Percentiles rank a stretch among this genome's conserved stretches.
Conservation (phyloP, 202 grass and related monocot genomes). For the Brachypodium distachyon region DNA sequence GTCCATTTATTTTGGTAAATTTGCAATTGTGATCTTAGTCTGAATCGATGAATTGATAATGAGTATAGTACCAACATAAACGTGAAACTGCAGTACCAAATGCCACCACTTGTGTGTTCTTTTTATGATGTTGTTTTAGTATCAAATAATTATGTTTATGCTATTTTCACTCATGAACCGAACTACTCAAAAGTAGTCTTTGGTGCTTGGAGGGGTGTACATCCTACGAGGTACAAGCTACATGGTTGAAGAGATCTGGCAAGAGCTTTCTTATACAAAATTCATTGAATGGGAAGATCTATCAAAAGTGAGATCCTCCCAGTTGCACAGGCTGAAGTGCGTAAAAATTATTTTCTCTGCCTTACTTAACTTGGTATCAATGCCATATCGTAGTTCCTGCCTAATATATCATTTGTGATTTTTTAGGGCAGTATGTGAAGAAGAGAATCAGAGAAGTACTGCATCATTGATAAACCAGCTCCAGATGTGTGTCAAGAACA, state of each 20-base stretch:
- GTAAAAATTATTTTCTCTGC: slow-evolving; percentile 20
- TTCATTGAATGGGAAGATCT: slow-evolving; percentile 74
- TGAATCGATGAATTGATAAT: background rate
- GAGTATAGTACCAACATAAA: background rate
- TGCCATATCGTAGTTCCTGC: background rate
- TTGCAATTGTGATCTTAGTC: background rate
- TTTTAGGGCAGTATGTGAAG: slow-evolving; percentile 65
- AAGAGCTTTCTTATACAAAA: slow-evolving; percentile 79
- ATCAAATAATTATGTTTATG: background rate
- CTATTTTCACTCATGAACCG: slow-evolving; percentile 3
- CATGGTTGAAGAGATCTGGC: slow-evolving; percentile 95
- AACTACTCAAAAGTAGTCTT: slow-evolving; percentile 48
- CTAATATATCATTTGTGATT: background rate
- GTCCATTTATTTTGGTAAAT: background rate
- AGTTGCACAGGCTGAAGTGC: slow-evolving; percentile 54
- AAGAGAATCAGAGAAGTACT: slow-evolving; percentile 50
- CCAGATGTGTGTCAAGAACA: slow-evolving; percentile 40
- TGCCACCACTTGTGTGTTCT: background rate
- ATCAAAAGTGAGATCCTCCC: slow-evolving; percentile 35
- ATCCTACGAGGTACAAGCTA: slow-evolving; percentile 77
- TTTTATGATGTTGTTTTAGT: background rate
- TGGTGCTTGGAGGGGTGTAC: slow-evolving; percentile 87
- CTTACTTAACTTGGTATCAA: slow-evolving; percentile 7
- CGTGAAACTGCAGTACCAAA: background rate
- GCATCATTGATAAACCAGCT: slow-evolving; percentile 25